Percentiles rank a stretch among this genome's conserved stretches.
Conservation (phyloP, 1,284 basidiomycete genomes). For the Apiotrichum gracile region DNA sequence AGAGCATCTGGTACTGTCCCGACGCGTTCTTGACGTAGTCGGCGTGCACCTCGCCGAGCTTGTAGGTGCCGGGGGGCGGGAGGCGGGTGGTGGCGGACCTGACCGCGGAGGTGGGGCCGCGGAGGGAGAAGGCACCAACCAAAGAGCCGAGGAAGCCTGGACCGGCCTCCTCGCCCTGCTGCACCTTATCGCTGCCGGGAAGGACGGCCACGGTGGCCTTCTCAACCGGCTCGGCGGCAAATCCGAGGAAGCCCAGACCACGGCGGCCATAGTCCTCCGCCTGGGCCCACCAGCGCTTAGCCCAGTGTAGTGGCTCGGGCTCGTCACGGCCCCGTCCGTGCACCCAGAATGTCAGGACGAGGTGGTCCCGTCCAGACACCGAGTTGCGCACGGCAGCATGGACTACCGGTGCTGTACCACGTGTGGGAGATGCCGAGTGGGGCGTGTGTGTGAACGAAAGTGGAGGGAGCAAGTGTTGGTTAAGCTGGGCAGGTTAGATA, state of each 20-base stretch:
- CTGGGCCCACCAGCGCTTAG: slow-evolving; percentile 6
- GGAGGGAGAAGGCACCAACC: slow-evolving; percentile 1
- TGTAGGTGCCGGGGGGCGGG: slow-evolving; percentile 46
- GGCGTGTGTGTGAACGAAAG: slow-evolving; percentile 45
- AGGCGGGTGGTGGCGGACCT: slow-evolving; percentile 11
- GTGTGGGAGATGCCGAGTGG: slow-evolving; percentile 36
- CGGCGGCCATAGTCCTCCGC: background rate
- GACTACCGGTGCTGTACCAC: slow-evolving; percentile 39
- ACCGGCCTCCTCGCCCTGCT: slow-evolving; percentile 1
- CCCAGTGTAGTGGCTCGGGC: slow-evolving; percentile 26
- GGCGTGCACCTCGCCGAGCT: slow-evolving; percentile 41
- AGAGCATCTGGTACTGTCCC: slow-evolving; percentile 38
- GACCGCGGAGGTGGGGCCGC: background rate
- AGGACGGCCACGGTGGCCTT: background rate
- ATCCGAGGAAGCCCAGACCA: slow-evolving; percentile 5
- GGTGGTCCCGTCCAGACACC: slow-evolving; percentile 40
- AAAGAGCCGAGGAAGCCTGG: slow-evolving; percentile 9
- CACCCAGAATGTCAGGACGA: slow-evolving; percentile 45
- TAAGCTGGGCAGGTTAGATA: slow-evolving; percentile 28
- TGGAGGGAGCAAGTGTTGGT: slow-evolving; percentile 43
- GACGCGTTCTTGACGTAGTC: slow-evolving; percentile 47
- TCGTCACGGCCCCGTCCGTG: slow-evolving; percentile 44
- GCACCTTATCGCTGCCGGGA: background rate
- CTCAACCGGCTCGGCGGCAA: slow-evolving; percentile 9
- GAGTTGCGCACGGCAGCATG: slow-evolving; percentile 37